phyloP scores from a whole-genome alignment of 2,329 filamentous ascomycete genomes.

The Didymella glomerata region DNA sequence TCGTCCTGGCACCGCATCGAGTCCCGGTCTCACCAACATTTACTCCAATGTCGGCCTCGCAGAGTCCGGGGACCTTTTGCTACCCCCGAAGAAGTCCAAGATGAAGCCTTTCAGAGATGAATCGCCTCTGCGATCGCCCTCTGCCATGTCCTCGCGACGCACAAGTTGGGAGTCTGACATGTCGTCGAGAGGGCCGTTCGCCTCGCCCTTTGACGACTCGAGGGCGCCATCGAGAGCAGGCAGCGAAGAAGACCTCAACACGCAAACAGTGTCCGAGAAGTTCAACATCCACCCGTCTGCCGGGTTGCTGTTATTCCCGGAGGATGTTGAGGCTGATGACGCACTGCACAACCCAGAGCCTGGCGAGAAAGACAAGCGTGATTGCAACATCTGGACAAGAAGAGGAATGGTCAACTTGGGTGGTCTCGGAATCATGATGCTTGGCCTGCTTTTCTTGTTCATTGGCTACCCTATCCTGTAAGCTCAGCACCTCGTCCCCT shows the following conservation, averaged over 20 bases:
- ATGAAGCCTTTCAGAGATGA: constrained; percentile 62
- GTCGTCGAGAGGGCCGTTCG: constrained; percentile 62
- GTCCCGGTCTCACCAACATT: constrained; percentile 40
- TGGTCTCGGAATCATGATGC: constrained; percentile 65
- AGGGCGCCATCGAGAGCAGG: constrained; percentile 65
- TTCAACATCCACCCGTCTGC: constrained; percentile 75
- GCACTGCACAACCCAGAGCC: constrained; percentile 75
- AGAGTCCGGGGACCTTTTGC: constrained; percentile 60
- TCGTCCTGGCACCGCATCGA: constrained; percentile 50
- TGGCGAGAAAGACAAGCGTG: constrained; percentile 66
- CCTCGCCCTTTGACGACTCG: constrained; percentile 67
- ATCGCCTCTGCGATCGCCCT: constrained; percentile 60
- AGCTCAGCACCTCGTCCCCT: constrained; percentile 41
- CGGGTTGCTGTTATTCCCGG: constrained; percentile 72
- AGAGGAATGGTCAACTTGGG: constrained; percentile 72
- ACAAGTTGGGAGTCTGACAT: constrained; percentile 72
- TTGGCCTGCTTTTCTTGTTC: constrained; percentile 71
- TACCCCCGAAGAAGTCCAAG: constrained; percentile 59
- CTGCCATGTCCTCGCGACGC: constrained; percentile 65
- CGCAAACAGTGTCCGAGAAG: constrained; percentile 76
- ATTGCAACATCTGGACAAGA: constrained; percentile 71
- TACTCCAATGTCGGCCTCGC: constrained; percentile 48
- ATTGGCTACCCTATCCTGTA: constrained; percentile 76
- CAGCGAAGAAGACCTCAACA: constrained; percentile 74
- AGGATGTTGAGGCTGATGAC: constrained; percentile 78